These are phyloP conservation scores for Xylaria nigripes DNA, from an alignment of 495 filamentous ascomycete genomes.

Conservation along the genomic window DNA sequence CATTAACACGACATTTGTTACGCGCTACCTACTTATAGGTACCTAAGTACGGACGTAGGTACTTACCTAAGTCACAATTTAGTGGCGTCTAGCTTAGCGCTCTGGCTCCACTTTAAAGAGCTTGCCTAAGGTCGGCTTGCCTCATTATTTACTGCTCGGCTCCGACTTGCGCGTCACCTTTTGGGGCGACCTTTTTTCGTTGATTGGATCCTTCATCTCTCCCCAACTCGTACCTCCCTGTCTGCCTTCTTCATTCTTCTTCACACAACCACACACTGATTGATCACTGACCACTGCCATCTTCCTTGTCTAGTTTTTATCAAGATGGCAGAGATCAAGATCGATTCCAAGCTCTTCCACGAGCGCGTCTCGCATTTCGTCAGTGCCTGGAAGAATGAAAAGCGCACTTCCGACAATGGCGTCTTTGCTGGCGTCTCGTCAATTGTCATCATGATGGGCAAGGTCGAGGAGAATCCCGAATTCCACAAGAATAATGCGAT, in stretches of 20 bases:
- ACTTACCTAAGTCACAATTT: background rate
- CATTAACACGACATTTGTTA: background rate
- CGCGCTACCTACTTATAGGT: no score
- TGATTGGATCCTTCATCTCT: background rate
- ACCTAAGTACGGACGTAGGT: no score
- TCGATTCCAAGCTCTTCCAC: conserved; percentile 87
- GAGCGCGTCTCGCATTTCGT: conserved; percentile 80
- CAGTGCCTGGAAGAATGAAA: conserved; percentile 91
- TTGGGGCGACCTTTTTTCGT: conserved; percentile 2
- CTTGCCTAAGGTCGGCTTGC: background rate
- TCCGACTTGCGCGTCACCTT: conserved; percentile 9
- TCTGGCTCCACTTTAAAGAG: background rate
- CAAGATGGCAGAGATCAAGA: conserved; percentile 63
- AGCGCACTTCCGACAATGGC: conserved; percentile 62
- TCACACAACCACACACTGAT: background rate
- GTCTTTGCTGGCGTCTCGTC: conserved; percentile 78
- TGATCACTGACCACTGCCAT: conserved; percentile 7
- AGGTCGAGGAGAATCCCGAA: conserved; percentile 74
- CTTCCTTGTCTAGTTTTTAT: conserved; percentile 4
- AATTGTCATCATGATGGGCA: conserved; percentile 85
- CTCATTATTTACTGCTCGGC: conserved; percentile 1
- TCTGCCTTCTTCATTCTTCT: background rate
- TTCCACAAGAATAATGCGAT: conserved; percentile 93
- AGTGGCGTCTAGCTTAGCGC: no score
- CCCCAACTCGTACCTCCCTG: background rate